Evolutionary conservation across 192 early-diverging fungal genomes (phyloP), one percentile per base, ranked within the genome.

Genomic region (Gaertneriomyces sp.): DNA sequence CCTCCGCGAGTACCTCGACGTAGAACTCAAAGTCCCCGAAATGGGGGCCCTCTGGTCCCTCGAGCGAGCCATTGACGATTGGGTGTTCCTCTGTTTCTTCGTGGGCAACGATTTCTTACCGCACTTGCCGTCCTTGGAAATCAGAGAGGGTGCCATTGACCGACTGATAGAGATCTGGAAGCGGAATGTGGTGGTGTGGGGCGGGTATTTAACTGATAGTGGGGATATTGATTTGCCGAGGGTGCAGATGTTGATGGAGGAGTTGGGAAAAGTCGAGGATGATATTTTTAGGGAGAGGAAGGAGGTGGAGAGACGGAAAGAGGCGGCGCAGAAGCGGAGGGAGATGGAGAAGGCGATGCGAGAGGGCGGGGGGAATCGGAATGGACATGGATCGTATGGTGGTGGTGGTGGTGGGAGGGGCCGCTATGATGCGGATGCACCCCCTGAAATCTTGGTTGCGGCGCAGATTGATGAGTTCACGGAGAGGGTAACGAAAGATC

Each of bases 101-200:
- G 88, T 98, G 33, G 96, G 96, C 55, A 98, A 98, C 74, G 96
- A 98, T 76, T 99, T 97, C 75, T 70, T 99, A 63, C 96, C 96
- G 47, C 92, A 92, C 74, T 71, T 98, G 44, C 94, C 94, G 43
- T 91, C 89, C 61, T 79, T 98, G 42, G 92, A 96, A 60, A 99
- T 99, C 68, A 88, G 88, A 33, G 91, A 95, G 75, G 93, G 93
- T 54, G 94, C 93, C 0, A 80, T 87, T 51, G 81, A 81, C 61
- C 57, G 65, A 38, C 70, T 87, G 17, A 78, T 86, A 52, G 84
- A 81, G 8, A 67, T 86, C n/a, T 87, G 84, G 81, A 84, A 83
- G 54, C 52, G 67, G 38, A 76, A 81, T 39, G 43, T 85, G 47
- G 61, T 53, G 40, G 43, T 51, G 8, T 81, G 86, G 39, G 88